Conservation (phyloP, 2,329 filamentous ascomycete genomes). For the Colletotrichum sp. region DNA sequence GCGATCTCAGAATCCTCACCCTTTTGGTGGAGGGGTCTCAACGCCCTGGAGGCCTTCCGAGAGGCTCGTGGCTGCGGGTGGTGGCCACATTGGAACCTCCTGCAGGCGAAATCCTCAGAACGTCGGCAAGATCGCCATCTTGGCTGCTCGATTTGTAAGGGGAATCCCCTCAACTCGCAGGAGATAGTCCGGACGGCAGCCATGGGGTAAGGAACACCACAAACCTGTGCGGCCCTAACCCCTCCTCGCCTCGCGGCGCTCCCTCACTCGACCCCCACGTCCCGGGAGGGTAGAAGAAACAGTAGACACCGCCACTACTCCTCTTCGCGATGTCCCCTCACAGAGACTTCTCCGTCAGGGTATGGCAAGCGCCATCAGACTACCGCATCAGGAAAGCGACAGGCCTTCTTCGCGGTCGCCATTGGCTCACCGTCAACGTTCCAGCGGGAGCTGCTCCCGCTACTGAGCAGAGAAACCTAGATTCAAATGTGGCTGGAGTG, state of each 20-base stretch:
- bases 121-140: neutral
- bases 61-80: neutral
- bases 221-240: neutral
- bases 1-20: neutral
- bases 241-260: neutral
- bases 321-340: neutral
- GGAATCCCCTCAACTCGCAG: neutral
- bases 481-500: slow-evolving; percentile 8
- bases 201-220: neutral
- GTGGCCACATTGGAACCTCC: neutral
- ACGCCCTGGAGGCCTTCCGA: neutral
- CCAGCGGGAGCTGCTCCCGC: slow-evolving; percentile 2
- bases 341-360: neutral
- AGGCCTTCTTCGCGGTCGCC: neutral
- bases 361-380: slow-evolving; percentile 7
- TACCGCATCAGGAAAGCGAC: slow-evolving; percentile 18
- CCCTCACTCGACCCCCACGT: neutral
- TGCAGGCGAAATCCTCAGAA: neutral
- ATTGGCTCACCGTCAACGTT: slow-evolving; percentile 21
- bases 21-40: no score
- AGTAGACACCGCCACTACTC: neutral
- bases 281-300: neutral
- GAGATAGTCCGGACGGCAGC: neutral
- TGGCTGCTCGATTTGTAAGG: neutral
- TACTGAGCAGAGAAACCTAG: neutral